These are phyloP conservation scores for Aschersonia sp. DNA, from an alignment of 2,329 filamentous ascomycete genomes.

Conservation along the genomic window DNA sequence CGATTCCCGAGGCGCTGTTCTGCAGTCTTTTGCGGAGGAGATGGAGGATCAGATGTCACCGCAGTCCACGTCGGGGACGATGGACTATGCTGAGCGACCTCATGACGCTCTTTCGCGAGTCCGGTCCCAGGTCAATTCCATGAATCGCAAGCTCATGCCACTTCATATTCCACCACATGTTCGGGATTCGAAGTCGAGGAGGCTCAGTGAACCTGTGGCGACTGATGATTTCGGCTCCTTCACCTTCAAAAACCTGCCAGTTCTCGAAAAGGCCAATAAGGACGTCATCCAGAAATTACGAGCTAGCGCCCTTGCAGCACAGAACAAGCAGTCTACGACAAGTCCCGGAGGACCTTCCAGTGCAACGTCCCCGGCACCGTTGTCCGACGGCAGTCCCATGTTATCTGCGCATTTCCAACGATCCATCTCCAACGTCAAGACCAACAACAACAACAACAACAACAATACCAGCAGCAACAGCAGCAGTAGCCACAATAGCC, in stretches of 20 bases:
- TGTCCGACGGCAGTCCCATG: slow-evolving; percentile 74
- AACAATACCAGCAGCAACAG: too few species aligned
- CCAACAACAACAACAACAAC: slow-evolving; percentile 15
- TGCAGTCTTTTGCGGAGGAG: slow-evolving; percentile 87
- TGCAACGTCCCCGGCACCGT: slow-evolving; percentile 47
- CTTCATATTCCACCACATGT: slow-evolving; percentile 94
- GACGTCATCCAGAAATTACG: slow-evolving; percentile 95
- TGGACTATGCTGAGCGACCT: slow-evolving; percentile 75
- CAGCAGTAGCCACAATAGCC: slow-evolving; percentile 24
- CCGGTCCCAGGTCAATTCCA: slow-evolving; percentile 67
- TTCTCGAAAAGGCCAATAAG: slow-evolving; percentile 96
- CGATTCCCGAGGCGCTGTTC: slow-evolving; percentile 76
- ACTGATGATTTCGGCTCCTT: slow-evolving; percentile 94
- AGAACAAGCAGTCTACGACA: slow-evolving; percentile 35
- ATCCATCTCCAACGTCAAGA: slow-evolving; percentile 71
- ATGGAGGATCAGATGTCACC: slow-evolving; percentile 80
- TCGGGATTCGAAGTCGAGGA: slow-evolving; percentile 72
- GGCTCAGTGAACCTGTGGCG: slow-evolving; percentile 79
- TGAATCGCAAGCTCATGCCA: slow-evolving; percentile 87
- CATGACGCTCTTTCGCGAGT: slow-evolving; percentile 90
- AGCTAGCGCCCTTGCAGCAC: slow-evolving; percentile 68
- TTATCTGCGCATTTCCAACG: slow-evolving; percentile 68
- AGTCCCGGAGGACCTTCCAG: slow-evolving; percentile 28
- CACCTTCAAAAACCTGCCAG: slow-evolving; percentile 91
- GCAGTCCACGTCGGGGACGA: slow-evolving; percentile 50